phyloP scores from a whole-genome alignment of 1,139 yeast species.

The Kodamaea sp. region DNA sequence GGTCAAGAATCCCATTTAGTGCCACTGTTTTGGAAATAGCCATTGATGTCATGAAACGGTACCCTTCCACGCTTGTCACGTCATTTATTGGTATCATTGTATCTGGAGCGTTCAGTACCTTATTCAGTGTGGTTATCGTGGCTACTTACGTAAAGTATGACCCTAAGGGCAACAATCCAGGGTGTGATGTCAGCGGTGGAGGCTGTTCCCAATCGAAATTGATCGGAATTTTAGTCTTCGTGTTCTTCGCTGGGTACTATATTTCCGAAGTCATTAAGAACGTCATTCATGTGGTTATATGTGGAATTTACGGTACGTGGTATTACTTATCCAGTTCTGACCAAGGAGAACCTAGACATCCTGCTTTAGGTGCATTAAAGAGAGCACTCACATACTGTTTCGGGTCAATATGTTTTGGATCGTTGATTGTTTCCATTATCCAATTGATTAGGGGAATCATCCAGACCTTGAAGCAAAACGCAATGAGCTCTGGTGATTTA shows the following conservation, averaged over 20 bases:
- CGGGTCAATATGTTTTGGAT: slow-evolving; percentile 90
- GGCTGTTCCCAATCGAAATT: slow-evolving; percentile 66
- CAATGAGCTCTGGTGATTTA: slow-evolving; percentile 54
- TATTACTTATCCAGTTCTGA: slow-evolving; percentile 76
- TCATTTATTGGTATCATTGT: slow-evolving; percentile 67
- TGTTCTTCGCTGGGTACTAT: slow-evolving; percentile 84
- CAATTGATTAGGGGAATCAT: slow-evolving; percentile 60
- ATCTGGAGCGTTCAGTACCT: slow-evolving; percentile 62
- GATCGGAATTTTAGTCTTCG: slow-evolving; percentile 66
- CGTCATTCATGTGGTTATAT: slow-evolving; percentile 79
- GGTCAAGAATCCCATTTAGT: slow-evolving; percentile 70
- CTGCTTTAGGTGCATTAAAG: slow-evolving; percentile 79
- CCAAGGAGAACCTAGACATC: slow-evolving; percentile 79
- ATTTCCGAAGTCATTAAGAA: slow-evolving; percentile 83
- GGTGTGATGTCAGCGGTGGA: slow-evolving; percentile 56
- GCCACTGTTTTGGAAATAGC: slow-evolving; percentile 71
- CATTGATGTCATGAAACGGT: slow-evolving; percentile 71
- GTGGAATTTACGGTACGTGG: slow-evolving; percentile 92
- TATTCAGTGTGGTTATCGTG: slow-evolving; percentile 68
- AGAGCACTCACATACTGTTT: slow-evolving; percentile 84
- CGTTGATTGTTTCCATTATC: slow-evolving; percentile 74
- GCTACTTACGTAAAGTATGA: slow-evolving; percentile 76
- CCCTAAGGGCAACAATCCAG: slow-evolving; percentile 38
- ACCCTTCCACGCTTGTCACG: slow-evolving; percentile 68
- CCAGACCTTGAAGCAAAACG: slow-evolving; percentile 50